A percentile compares a stretch with the other conserved stretches of the same genome.
Conservation (phyloP, 768 basidiomycete genomes). For the Pulveroboletus sp. region DNA sequence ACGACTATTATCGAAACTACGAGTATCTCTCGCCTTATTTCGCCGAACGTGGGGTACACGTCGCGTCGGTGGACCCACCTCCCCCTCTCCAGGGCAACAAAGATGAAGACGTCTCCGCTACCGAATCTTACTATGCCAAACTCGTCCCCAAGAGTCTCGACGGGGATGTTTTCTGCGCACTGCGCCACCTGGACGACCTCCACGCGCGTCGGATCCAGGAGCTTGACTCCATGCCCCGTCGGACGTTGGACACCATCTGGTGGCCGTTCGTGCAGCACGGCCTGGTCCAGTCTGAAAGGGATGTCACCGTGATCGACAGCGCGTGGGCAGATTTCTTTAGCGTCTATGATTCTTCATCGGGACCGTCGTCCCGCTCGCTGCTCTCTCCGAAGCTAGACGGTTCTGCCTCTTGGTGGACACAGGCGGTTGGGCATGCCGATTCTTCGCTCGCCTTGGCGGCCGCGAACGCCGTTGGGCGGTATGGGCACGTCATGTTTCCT, state of each 20-base stretch:
- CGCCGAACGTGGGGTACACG: constrained; percentile 58
- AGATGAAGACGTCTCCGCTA: constrained; percentile 44
- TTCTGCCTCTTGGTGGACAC: constrained; percentile 99
- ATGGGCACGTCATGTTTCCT: constrained; percentile 97
- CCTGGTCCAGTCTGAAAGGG: constrained; percentile 56
- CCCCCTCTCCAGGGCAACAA: constrained; percentile 46
- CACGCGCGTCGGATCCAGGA: constrained; percentile 67
- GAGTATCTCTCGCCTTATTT: constrained; percentile 83
- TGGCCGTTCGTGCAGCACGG: constrained; percentile 98
- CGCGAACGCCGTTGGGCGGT: constrained; percentile 85
- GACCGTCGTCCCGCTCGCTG: constrained; percentile 32
- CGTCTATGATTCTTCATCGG: constrained; percentile 43
- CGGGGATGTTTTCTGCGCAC: constrained; percentile 41
- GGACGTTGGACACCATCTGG: constrained; percentile 81
- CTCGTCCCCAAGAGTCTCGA: constrained; percentile 37
- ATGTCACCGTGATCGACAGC: constrained; percentile 90
- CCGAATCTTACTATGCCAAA: constrained; percentile 69
- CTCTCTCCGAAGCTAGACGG: constrained; percentile 74
- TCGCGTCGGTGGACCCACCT: constrained; percentile 54
- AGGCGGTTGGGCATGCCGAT: constrained; percentile 80
- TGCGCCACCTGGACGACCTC: constrained; percentile 56
- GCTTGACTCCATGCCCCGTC: constrained; percentile 71
- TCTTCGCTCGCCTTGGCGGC: constrained; percentile 79
- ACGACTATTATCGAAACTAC: constrained; percentile 83
- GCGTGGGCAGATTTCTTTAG: constrained; percentile 86